These are phyloP conservation scores for Penicillium lividum DNA, from an alignment of 495 filamentous ascomycete genomes.

Conservation along the genomic window DNA sequence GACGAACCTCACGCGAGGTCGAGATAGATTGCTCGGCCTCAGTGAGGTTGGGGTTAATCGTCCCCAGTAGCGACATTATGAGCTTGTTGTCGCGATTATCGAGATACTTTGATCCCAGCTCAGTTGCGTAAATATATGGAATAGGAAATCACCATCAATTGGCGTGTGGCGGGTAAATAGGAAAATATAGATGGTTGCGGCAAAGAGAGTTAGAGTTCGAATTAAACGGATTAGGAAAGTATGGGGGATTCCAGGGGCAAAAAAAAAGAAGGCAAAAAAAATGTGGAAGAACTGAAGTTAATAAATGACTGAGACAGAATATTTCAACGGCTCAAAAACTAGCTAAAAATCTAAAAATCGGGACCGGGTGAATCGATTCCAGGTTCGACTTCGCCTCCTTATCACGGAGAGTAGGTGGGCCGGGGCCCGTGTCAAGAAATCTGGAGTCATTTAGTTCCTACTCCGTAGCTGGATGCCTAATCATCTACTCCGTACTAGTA, in stretches of 20 bases:
- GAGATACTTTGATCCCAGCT: conserved; percentile 1
- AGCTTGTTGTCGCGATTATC: conserved; percentile 7
- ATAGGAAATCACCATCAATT: conserved; percentile 20
- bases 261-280: conserved; percentile 10
- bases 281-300: conserved; percentile 4
- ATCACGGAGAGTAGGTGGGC: neutral
- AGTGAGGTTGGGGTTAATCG: conserved; percentile 37
- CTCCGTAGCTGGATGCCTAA: neutral
- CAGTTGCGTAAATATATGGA: neutral
- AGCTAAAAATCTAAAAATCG: neutral
- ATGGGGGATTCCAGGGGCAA: neutral
- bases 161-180: conserved; percentile 11
- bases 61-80: conserved; percentile 45
- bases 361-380: neutral
- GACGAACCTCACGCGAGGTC: conserved; percentile 18
- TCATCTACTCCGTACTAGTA: neutral
- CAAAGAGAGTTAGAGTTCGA: neutral
- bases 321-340: neutral
- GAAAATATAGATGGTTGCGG: conserved; percentile 1
- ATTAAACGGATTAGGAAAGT: conserved; percentile 3
- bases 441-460: neutral
- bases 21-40: conserved; percentile 14
- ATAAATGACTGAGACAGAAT: too few species aligned
- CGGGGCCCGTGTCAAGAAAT: neutral
- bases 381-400: neutral